Conservation (phyloP, 1,284 basidiomycete species). For the Schizopora paradoxa region DNA sequence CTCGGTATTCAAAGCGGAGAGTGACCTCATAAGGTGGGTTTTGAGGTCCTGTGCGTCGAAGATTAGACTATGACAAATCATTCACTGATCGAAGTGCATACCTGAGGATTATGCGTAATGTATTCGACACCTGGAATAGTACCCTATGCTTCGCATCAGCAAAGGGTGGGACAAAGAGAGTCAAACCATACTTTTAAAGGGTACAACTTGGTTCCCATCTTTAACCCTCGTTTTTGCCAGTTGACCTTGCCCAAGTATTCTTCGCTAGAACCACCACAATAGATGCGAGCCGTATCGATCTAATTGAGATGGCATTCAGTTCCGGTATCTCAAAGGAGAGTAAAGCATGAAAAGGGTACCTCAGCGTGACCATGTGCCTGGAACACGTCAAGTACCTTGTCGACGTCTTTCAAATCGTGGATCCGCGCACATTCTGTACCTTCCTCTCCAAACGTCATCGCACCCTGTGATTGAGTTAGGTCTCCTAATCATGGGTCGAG, state of each 20-base stretch:
- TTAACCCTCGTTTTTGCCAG: conserved; percentile 22
- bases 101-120: background rate
- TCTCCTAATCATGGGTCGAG: too few relatives aligned
- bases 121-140: background rate
- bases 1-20: conserved; percentile 44
- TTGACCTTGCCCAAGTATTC: conserved; percentile 33
- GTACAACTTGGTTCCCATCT: conserved; percentile 26
- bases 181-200: too few relatives aligned
- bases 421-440: conserved; percentile 44
- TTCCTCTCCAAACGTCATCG: conserved; percentile 36
- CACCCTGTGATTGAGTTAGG: conserved; percentile 25
- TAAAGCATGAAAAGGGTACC: conserved; percentile 22
- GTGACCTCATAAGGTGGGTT: conserved; percentile 37
- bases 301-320: conserved; percentile 18
- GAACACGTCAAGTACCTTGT: conserved; percentile 52
- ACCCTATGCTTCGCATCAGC: too few relatives aligned
- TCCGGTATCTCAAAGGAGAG: background rate
- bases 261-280: conserved; percentile 45
- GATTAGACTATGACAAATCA: background rate
- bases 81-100: background rate
- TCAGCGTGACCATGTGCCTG: conserved; percentile 51
- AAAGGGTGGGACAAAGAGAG: too few relatives aligned
- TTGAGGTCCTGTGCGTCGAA: conserved; percentile 33
- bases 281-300: conserved; percentile 52
- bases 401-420: conserved; percentile 44